Percentiles rank a stretch among this genome's conserved stretches.
These are phyloP conservation scores for Candida railenensis DNA, from an alignment of 805 yeast genomes.

Conservation along the genomic window DNA sequence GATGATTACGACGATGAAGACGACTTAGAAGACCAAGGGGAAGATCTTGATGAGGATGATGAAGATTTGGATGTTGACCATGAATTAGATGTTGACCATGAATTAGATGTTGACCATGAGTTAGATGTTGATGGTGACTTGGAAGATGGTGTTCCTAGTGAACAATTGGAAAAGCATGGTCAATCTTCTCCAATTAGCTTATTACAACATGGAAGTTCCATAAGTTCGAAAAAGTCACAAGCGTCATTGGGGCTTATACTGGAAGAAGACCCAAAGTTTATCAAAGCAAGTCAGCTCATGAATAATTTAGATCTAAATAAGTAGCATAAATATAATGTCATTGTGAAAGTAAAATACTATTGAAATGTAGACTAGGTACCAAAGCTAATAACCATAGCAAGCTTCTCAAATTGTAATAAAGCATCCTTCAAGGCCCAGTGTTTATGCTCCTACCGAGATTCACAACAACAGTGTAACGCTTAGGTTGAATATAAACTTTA, in stretches of 20 bases:
- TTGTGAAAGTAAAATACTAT: no score
- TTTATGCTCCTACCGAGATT: no score
- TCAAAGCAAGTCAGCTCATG: conserved; percentile 6
- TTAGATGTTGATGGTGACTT: conserved; percentile 13
- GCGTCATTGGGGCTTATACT: background rate
- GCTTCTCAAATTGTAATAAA: no score
- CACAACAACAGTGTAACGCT: no score
- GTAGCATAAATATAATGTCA: background rate
- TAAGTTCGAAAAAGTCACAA: background rate
- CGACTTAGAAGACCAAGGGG: conserved; percentile 30
- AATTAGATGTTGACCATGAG: conserved; percentile 14
- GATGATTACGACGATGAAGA: conserved; percentile 25
- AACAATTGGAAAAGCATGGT: background rate
- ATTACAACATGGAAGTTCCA: background rate
- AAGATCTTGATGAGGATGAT: conserved; percentile 21
- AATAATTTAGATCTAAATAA: conserved; percentile 3
- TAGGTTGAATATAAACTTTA: no score
- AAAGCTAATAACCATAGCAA: no score
- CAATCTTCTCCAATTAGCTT: background rate
- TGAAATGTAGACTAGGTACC: no score
- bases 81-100: conserved; percentile 14
- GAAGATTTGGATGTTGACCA: conserved; percentile 13
- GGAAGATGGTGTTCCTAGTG: conserved; percentile 7
- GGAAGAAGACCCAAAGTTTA: conserved; percentile 5
- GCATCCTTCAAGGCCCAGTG: no score